phyloP scores from a whole-genome alignment of 306 rosid species.

The Vigna mungo region DNA sequence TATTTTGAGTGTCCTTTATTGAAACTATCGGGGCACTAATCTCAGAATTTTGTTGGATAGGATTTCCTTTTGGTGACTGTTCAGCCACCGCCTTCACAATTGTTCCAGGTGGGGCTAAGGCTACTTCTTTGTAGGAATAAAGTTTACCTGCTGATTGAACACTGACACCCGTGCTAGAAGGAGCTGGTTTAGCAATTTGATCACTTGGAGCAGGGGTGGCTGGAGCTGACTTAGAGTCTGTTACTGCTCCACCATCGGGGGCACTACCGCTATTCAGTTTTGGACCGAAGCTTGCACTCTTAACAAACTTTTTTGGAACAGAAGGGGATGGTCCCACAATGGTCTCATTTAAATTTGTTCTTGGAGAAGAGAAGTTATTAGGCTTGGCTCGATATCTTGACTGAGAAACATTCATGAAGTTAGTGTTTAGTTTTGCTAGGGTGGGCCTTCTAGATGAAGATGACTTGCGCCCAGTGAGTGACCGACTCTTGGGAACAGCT shows the following conservation, averaged over 20 bases:
- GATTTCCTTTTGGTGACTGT: conserved; percentile 65
- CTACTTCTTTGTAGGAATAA: conserved; percentile 98
- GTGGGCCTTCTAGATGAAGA: conserved; percentile 86
- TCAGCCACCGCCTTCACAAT: conserved; percentile 92
- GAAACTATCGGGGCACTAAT: conserved; percentile 48
- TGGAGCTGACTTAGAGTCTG: conserved; percentile 80
- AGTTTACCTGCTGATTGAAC: conserved; percentile 83
- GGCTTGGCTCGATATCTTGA: conserved; percentile 76
- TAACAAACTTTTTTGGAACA: conserved; percentile 59
- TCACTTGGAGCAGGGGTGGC: conserved; percentile 64
- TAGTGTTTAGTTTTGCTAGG: conserved; percentile 84
- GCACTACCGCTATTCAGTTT: conserved; percentile 58
- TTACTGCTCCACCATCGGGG: conserved; percentile 53
- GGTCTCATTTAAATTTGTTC: conserved; percentile 66
- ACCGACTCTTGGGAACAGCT: conserved; percentile 93
- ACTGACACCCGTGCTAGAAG: conserved; percentile 54
- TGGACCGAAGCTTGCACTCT: conserved; percentile 87
- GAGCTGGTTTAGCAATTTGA: conserved; percentile 63
- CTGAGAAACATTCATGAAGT: conserved; percentile 73
- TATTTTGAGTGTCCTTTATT: conserved; percentile 49
- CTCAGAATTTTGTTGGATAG: conserved; percentile 54
- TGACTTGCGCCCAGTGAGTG: conserved; percentile 75
- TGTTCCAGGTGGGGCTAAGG: conserved; percentile 95
- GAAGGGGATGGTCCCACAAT: conserved; percentile 58
- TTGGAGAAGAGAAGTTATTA: conserved; percentile 61